Evolutionary conservation across 352 stramenopile species (phyloP).

Genomic region (Thalassiosira exigua): DNA sequence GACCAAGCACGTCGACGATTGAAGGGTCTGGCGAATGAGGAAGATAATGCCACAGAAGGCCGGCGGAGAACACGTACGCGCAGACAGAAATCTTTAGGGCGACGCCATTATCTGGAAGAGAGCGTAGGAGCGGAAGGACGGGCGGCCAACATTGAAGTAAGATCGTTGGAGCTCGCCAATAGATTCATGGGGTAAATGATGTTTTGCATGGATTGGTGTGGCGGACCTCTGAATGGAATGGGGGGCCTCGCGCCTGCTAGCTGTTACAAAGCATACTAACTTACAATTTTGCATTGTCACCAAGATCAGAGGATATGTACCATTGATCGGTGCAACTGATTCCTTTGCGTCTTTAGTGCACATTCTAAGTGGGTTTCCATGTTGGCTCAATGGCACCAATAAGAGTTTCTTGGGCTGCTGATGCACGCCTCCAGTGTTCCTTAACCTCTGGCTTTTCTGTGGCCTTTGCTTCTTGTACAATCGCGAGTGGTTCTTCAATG

Average conservation of each 20-base stretch:
- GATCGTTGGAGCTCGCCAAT: not conserved
- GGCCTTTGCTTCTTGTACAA: not conserved
- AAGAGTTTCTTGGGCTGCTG: conserved; percentile 16
- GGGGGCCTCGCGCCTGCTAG: too few relatives aligned
- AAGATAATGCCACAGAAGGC: conserved; percentile 3
- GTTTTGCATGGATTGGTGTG: too few relatives aligned
- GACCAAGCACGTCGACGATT: conserved; percentile 13
- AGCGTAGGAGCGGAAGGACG: not conserved
- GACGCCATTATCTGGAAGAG: conserved; percentile 39
- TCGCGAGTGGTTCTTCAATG: conserved; percentile 4
- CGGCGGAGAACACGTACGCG: conserved; percentile 20
- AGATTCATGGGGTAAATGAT: not conserved
- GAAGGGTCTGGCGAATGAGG: conserved; percentile 29
- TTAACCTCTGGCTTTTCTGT: not conserved
- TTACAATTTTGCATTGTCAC: too few relatives aligned
- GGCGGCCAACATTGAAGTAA: not conserved
- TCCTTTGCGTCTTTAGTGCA: too few relatives aligned
- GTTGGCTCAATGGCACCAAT: conserved; percentile 18
- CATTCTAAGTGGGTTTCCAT: too few relatives aligned
- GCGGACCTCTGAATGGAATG: too few relatives aligned
- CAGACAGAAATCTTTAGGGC: conserved; percentile 12
- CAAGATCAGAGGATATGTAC: too few relatives aligned
- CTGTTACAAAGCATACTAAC: too few relatives aligned
- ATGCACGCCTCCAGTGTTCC: conserved; percentile 8
- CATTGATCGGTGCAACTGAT: too few relatives aligned